phyloP scores from a whole-genome alignment of 2,329 filamentous ascomycete species.

The Sphaerulina musiva region DNA sequence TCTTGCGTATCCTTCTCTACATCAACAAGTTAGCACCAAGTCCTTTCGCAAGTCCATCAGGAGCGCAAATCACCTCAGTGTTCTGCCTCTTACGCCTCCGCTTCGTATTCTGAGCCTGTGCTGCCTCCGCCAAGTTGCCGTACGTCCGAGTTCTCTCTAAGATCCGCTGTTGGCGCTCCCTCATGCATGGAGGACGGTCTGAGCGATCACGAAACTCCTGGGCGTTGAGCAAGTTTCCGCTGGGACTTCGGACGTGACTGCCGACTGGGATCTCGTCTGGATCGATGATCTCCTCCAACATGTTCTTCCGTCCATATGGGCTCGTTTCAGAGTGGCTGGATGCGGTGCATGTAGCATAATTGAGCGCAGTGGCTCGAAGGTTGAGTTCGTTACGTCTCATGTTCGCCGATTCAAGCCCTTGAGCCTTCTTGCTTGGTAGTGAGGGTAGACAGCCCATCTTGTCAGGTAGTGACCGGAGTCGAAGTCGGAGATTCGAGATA shows the following conservation, averaged over 20 bases:
- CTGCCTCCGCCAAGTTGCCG: background rate
- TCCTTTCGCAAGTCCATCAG: background rate
- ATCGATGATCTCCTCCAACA: slow-evolving; percentile 29
- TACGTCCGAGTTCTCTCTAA: slow-evolving; percentile 11
- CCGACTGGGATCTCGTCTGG: slow-evolving; percentile 21
- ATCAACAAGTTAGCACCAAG: background rate
- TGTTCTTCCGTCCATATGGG: slow-evolving; percentile 14
- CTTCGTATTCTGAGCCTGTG: background rate
- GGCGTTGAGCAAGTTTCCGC: slow-evolving; percentile 27
- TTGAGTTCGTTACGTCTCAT: background rate
- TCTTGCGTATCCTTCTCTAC: background rate
- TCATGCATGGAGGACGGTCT: slow-evolving; percentile 32
- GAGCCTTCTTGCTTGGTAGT: slow-evolving; percentile 4
- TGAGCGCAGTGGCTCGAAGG: background rate
- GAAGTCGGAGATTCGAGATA: background rate
- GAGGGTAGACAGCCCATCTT: slow-evolving; percentile 18
- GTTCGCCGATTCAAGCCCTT: background rate
- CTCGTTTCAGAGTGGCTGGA: slow-evolving; percentile 12
- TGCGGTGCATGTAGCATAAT: background rate
- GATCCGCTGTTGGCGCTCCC: slow-evolving; percentile 35
- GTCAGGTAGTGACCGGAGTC: background rate
- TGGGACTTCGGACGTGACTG: slow-evolving; percentile 28
- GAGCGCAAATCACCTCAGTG: background rate
- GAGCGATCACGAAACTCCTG: slow-evolving; percentile 24
- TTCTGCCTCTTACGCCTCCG: background rate